These are phyloP conservation scores for Penicillium capsulatum DNA, from an alignment of 2,329 filamentous ascomycete genomes.

Conservation along the genomic window DNA sequence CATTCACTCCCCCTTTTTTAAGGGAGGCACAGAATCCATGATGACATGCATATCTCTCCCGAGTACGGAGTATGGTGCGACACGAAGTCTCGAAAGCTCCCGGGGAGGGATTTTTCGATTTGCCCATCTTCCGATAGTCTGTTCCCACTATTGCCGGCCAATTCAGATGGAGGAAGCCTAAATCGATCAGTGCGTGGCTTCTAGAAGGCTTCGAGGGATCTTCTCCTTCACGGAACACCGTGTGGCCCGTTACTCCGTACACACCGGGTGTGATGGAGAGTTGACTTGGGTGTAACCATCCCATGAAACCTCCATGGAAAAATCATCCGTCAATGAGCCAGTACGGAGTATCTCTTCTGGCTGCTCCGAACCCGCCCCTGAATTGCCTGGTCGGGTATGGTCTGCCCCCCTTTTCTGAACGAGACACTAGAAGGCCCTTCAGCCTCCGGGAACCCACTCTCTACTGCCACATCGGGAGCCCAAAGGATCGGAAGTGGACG, in stretches of 20 bases:
- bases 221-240: conserved; percentile 10
- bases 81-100: conserved; percentile 6
- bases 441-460: conserved; percentile 17
- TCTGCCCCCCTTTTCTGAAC: conserved; percentile 13
- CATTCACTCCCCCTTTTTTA: no score
- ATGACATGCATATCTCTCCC: conserved; percentile 12
- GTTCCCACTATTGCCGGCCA: conserved; percentile 22
- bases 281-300: neutral
- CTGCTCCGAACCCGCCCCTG: conserved; percentile 14
- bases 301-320: neutral
- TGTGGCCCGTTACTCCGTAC: conserved; percentile 11
- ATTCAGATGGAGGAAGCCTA: conserved; percentile 28
- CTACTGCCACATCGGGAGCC: conserved; percentile 13
- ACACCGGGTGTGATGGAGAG: neutral
- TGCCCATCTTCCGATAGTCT: conserved; percentile 19
- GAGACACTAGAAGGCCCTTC: conserved; percentile 15
- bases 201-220: conserved; percentile 31
- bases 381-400: no score
- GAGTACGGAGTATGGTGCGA: conserved; percentile 14
- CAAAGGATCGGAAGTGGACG: conserved; percentile 14
- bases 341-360: no score
- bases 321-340: no score
- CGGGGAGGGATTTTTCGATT: conserved; percentile 9
- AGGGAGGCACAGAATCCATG: neutral
- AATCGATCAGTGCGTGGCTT: conserved; percentile 22